Evolutionary conservation across 257 asterid species (phyloP).

Genomic region (Primulina eburnea): DNA sequence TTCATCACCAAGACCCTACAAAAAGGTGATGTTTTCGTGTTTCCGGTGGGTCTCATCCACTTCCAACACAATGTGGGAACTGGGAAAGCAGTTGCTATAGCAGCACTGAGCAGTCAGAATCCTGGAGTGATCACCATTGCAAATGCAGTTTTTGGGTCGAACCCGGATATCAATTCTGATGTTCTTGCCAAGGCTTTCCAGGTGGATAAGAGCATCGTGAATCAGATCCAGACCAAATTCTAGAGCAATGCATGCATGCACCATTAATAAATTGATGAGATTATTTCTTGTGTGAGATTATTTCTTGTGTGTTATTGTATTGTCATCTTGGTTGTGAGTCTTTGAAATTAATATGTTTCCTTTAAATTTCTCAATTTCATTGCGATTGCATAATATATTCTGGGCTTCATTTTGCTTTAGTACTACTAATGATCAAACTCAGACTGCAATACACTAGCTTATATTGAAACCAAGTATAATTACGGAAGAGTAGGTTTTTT

Average conservation of each 20-base stretch:
- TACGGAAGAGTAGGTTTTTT: no score
- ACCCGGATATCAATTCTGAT: not conserved
- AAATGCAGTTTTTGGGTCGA: slow-evolving; percentile 13
- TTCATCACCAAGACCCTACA: slow-evolving; percentile 4
- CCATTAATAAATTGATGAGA: not conserved
- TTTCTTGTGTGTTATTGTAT: no score
- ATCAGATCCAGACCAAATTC: slow-evolving; percentile 4
- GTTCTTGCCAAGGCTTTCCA: slow-evolving; percentile 20
- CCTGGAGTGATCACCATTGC: not conserved
- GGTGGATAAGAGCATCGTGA: not conserved
- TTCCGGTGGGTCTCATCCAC: slow-evolving; percentile 25
- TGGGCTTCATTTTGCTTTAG: no score
- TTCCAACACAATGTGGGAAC: slow-evolving; percentile 26
- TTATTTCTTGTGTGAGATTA: not conserved
- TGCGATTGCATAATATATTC: not conserved
- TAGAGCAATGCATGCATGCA: not conserved
- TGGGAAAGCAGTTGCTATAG: slow-evolving; percentile 23
- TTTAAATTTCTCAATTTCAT: not conserved
- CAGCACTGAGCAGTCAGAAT: slow-evolving; percentile 19
- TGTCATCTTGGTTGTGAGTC: not conserved
- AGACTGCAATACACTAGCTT: no score
- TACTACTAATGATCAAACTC: no score
- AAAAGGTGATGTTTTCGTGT: slow-evolving; percentile 28
- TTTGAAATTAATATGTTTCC: not conserved
- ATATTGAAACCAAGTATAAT: no score